Base-by-base conservation (phyloP, 2,329 filamentous ascomycete genomes). In the Stagonosporopsis chrysanthemi region DNA sequence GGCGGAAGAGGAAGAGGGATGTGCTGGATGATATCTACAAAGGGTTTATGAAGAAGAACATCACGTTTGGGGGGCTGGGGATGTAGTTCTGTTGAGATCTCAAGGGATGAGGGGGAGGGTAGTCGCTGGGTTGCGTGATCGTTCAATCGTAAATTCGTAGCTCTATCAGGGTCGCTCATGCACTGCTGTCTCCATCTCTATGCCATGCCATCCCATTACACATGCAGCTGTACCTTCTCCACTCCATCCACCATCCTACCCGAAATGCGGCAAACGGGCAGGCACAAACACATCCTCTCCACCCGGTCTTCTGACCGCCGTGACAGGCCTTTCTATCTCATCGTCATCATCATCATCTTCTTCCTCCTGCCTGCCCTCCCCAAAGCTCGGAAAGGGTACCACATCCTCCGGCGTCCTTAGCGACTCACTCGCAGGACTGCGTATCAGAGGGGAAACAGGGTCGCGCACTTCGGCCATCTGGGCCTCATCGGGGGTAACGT, bases 11-110 rank as follows among this genome's bases (percentile, higher is more conserved):
- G 62, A 97, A 96, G 78, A 83, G 91, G 40, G 88, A 91, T 71
- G 88, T 89, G 0, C 80, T 97, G 2, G 88, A 96, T 47, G 87
- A 93, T 69, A 88, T 95, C 5, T 96, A 92, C 66, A 85, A 84
- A 62, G 91, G 89, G 53, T 79, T 97, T 66, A 91, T 91, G 75
- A 87, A 85, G 31, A 85, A 84, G 70, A 86, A 88, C 61, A 84
- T 93, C 48, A 91, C 86, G 0, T 92, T 76, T 65, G 70, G 71
- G 15, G 67, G 58, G 9, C 58, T 67, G 43, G 66, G 61, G 38
- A n/a, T 57, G 26, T 67, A 56, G 36, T 17, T 43, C 2, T 15
- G 28, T 31, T 28, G 28, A 11, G 28, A 6, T 12, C 3, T 3
- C 7, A 9, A 31, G 28, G 28, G 4, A 4, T 26, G 24, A 7